Percentiles rank a stretch among this genome's conserved stretches.
phyloP scores from a whole-genome alignment of 2,329 filamentous ascomycete genomes.

The Aureobasidium uvarum region DNA sequence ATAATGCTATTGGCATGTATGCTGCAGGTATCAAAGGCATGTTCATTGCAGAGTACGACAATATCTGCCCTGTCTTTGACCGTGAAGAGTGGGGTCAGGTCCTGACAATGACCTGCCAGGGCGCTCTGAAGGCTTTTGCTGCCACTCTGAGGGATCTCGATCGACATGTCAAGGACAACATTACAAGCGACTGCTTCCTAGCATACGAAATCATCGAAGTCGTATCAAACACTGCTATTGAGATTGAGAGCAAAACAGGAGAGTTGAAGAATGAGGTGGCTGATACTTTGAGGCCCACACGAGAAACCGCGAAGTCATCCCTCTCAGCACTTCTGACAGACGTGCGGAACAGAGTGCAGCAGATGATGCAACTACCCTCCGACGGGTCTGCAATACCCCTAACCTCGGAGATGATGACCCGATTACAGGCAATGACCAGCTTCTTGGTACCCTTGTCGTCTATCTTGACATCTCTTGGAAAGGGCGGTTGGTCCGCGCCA shows the following conservation, averaged over 20 bases:
- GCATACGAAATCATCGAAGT: conserved; percentile 95
- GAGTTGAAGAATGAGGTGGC: conserved; percentile 81
- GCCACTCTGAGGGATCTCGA: conserved; percentile 88
- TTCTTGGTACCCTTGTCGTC: conserved; percentile 84
- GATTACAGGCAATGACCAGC: conserved; percentile 80
- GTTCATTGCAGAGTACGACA: conserved; percentile 85
- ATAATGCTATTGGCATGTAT: conserved; percentile 89
- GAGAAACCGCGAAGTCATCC: conserved; percentile 87
- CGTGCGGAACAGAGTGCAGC: conserved; percentile 66
- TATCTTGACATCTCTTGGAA: conserved; percentile 87
- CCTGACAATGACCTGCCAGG: conserved; percentile 74
- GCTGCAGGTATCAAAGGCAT: conserved; percentile 83
- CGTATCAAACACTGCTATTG: conserved; percentile 73
- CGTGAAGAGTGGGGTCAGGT: conserved; percentile 80
- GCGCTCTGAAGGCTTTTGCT: conserved; percentile 75
- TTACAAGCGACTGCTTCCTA: conserved; percentile 88
- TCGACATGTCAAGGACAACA: conserved; percentile 78
- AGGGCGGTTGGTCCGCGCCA: conserved; percentile 72
- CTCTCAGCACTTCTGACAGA: conserved; percentile 82
- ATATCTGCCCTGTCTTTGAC: conserved; percentile 81
- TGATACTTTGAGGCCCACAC: conserved; percentile 81
- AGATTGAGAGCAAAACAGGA: conserved; percentile 76
- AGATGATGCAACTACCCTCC: conserved; percentile 65
- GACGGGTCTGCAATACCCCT: conserved; percentile 78
- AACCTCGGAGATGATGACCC: conserved; percentile 79